Conservation (phyloP, 371 early-diverging fungal species). For the Mortierella sp. region DNA sequence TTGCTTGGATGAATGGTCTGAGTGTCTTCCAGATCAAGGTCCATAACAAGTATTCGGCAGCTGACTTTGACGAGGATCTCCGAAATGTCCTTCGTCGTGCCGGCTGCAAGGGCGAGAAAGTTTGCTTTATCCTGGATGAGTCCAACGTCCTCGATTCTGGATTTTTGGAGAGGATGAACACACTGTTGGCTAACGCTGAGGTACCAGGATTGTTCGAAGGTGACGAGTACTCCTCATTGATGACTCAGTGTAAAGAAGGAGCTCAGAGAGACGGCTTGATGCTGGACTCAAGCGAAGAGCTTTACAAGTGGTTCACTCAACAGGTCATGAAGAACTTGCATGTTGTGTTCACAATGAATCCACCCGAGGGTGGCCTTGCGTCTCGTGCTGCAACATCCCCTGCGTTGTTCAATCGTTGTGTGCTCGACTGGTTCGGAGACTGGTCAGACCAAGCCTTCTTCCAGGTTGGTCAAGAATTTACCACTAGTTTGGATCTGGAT, state of each 20-base stretch:
- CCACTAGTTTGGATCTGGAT: slow-evolving; percentile 91
- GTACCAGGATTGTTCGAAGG: slow-evolving; percentile 99
- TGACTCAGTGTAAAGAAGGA: slow-evolving; percentile 96
- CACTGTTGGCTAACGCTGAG: slow-evolving; percentile 97
- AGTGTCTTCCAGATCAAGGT: slow-evolving; percentile 96
- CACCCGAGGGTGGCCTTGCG: slow-evolving; percentile 94
- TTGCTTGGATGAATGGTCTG: slow-evolving; percentile 99
- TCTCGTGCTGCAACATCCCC: slow-evolving; percentile 97
- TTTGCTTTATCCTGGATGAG: slow-evolving; percentile 98
- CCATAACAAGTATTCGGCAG: slow-evolving; percentile 95
- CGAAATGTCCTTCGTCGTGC: slow-evolving; percentile 91
- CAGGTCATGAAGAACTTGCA: slow-evolving; percentile 98
- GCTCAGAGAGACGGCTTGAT: slow-evolving; percentile 93
- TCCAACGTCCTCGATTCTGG: slow-evolving; percentile 96
- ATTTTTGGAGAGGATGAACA: slow-evolving; percentile 99
- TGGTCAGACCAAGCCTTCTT: slow-evolving; percentile 98
- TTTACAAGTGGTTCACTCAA: slow-evolving; percentile 97
- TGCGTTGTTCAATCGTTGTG: slow-evolving; percentile 99
- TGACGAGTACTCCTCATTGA: slow-evolving; percentile 95
- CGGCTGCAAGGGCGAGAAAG: slow-evolving; percentile 98
- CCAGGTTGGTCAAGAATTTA: slow-evolving; percentile 98
- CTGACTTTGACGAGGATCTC: slow-evolving; percentile 98
- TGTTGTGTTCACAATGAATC: slow-evolving; percentile 99
- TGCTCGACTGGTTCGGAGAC: slow-evolving; percentile 99
- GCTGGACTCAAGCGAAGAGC: slow-evolving; percentile 95